Base-by-base conservation (phyloP, 768 basidiomycete genomes). In the Naganishia kalamii region DNA sequence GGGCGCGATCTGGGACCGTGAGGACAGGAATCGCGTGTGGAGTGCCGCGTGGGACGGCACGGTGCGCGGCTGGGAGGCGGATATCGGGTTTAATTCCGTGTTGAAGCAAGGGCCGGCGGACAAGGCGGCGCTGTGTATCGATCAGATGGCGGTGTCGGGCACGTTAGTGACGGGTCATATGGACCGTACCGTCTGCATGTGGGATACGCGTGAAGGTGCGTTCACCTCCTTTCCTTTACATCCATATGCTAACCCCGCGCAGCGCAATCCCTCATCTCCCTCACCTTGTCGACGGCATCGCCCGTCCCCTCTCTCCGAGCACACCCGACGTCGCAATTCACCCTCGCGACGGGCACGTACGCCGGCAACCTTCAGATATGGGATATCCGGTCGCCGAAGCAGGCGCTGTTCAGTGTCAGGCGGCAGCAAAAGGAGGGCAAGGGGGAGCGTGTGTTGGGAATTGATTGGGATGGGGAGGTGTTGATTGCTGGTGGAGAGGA, bases 11-110 rank as follows among this genome's bases (percentile, higher is more conserved):
- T 93, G 89, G 79, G 77, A 78, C 12, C 73, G 74, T 3, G 69
- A 70, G 41, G 81, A 78, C 66, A 43, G 46, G 23, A 68, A 73
- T 64, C 57, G 43, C 60, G 72, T 59, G 67, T 78, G 63, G 92
- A 86, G 30, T 85, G 86, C 68, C 72, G 89, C 90, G 0, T 90
- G 90, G 73, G 93, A 96, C 78, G 94, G 92, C 30, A 90, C 90
- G 0, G 85, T 97, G 5, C 82, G 91, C 25, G 80, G 82, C 1
- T 99, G 94, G 94, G 91, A 96, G 72, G 81, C 87, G 3, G 88
- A 90, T 70, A 83, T 81, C 41, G 90, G 88, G 19, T 68, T 68
- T 13, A 72, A 75, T 50, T 70, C 68, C 10, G 71, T 75, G 0
- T 65, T 75, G 30, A 79, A 79, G 76, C 77, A 78, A 77, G 78